Percentiles rank a stretch among this genome's conserved stretches.
These are phyloP conservation scores for Sorghum bicolor DNA, from an alignment of 176 grass and related monocot species.

Conservation along the genomic window DNA sequence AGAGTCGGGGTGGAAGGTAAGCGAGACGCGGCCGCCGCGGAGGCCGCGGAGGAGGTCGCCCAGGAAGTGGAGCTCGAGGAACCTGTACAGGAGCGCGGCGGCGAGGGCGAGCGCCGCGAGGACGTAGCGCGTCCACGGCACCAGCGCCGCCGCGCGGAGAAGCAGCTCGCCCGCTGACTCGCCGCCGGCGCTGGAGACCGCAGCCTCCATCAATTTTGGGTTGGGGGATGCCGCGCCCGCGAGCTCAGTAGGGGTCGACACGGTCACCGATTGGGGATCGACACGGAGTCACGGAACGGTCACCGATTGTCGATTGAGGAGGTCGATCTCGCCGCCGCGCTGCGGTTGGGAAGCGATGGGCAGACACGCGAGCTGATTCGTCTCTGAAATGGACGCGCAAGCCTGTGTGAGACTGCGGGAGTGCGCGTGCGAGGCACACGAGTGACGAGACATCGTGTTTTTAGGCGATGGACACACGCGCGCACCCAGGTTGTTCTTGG, in stretches of 20 bases:
- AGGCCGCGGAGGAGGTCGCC: conserved; percentile 57
- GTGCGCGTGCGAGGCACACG: too few species aligned
- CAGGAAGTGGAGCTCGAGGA: conserved; percentile 78
- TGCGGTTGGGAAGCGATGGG: background rate
- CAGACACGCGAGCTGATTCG: background rate
- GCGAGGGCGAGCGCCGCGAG: conserved; percentile 43
- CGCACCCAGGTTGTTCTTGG: too few species aligned
- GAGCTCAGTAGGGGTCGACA: background rate
- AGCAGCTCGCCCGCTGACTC: conserved; percentile 45
- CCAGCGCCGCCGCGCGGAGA: conserved; percentile 45
- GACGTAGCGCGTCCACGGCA: conserved; percentile 53
- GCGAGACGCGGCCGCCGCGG: conserved; percentile 63
- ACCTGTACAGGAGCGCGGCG: conserved; percentile 55
- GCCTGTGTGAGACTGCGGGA: background rate
- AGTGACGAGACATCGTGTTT: background rate
- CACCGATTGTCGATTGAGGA: background rate
- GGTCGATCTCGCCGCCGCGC: background rate
- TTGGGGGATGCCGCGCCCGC: background rate
- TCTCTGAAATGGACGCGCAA: background rate
- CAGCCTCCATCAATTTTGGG: conserved; percentile 8
- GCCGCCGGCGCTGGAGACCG: conserved; percentile 7
- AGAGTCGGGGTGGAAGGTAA: conserved; percentile 75
- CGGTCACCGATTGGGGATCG: background rate
- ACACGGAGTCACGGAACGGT: too few species aligned
- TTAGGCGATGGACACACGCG: background rate